Evolutionary conservation across 371 early-diverging fungal genomes (phyloP).

Genomic region (Circinella umbellata): DNA sequence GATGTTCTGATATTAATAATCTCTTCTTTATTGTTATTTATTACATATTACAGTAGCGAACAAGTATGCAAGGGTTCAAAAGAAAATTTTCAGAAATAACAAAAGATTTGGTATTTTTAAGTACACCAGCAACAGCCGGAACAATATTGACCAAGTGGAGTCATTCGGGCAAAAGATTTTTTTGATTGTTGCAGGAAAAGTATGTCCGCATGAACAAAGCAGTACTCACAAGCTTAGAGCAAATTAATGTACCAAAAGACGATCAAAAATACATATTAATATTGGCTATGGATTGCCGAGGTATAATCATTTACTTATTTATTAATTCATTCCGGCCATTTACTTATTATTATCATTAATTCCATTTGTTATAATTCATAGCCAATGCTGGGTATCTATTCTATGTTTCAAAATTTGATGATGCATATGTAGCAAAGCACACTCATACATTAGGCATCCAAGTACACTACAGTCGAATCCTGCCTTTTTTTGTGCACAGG

Average conservation of each 20-base stretch:
- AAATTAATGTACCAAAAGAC: not conserved
- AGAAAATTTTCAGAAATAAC: not conserved
- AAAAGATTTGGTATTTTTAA: conserved; percentile 11
- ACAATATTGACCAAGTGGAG: not conserved
- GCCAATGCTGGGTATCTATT: conserved; percentile 13
- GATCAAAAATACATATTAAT: not conserved
- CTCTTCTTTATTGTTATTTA: not conserved
- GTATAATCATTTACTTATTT: not conserved
- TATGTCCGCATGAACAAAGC: conserved; percentile 18
- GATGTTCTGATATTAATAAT: not conserved
- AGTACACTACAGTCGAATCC: too few relatives aligned
- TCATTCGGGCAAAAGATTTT: conserved; percentile 8
- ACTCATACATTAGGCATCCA: conserved; percentile 3
- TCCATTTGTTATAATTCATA: conserved; percentile 2
- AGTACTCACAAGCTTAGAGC: conserved; percentile 3
- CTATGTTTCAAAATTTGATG: conserved; percentile 3
- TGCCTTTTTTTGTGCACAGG: too few relatives aligned
- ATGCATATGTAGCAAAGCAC: conserved; percentile 11
- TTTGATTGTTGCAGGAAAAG: conserved; percentile 5
- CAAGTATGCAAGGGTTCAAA: conserved; percentile 14
- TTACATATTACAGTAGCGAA: conserved; percentile 6
- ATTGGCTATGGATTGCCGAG: conserved; percentile 15
- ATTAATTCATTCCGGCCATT: not conserved
- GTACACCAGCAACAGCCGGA: too few relatives aligned
- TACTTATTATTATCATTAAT: not conserved